Evolutionary conservation across 148 eudicot genomes (phyloP), one percentile per base, ranked within the genome.

Genomic region (Chenopodium formosanum): DNA sequence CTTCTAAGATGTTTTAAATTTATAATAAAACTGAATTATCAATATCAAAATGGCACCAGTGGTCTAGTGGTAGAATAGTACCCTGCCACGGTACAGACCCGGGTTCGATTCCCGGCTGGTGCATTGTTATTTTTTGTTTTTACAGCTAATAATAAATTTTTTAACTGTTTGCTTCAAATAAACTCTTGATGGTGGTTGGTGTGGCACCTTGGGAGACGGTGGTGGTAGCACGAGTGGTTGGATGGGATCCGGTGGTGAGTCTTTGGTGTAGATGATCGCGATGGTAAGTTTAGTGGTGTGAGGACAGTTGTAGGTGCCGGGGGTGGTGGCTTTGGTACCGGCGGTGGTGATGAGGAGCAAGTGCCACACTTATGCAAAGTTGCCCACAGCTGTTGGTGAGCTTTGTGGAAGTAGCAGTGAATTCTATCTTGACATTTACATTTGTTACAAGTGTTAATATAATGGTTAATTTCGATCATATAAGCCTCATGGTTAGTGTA

Each of bases 341-440:
- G 27, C 22, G 72, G 82, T 48, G 83, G 97, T 32, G 98, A 97
- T 22, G 97, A 87, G 13, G 93, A 87, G 83, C 98, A 93, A 23
- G 95, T 86, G 14, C 76, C 87, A 70, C 98, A 94, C 22, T 94
- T 2, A 93, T 87, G 78, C 98, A 93, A 9, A 93, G 87, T 82
- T 89, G 81, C 22, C 88, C 90, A 80, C 72, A 46, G 70, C 32
- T 10, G 79, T 19, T 73, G 82, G 37, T 37, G 84, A 53, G 62
- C 62, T 13, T 44, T 69, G 25, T 62, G 62, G 73, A 7, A 63
- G 68, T 34, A 37, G 73, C 11, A 63, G 72, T 34, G 52, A 62
- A 12, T 23, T 79, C 80, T 79, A 65, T 79, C 84, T 62, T 83
- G 84, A 62, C 80, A 68, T 82, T 50, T 3, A 80, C 67, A 9